Conservation (phyloP, 2,329 filamentous ascomycete genomes). For the Penicillium sp. region DNA sequence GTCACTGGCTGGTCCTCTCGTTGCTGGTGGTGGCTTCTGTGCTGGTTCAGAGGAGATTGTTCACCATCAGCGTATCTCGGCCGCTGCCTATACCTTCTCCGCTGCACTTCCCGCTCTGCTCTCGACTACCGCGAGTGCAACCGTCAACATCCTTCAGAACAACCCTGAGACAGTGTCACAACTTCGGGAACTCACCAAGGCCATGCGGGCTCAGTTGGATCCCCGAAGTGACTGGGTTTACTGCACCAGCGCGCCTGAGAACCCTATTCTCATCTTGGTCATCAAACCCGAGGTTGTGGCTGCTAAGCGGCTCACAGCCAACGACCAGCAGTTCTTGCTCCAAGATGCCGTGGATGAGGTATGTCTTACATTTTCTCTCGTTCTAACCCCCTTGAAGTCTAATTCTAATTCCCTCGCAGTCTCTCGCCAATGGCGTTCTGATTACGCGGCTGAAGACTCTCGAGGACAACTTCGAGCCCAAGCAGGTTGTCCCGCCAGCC, state of each 20-base stretch:
- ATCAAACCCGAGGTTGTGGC: constrained; percentile 80
- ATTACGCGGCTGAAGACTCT: constrained; percentile 82
- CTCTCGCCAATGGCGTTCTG: constrained; percentile 81
- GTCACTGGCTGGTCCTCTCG: constrained; percentile 83
- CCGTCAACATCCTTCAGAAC: constrained; percentile 78
- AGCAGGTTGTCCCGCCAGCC: constrained; percentile 71
- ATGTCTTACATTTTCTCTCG: constrained; percentile 33
- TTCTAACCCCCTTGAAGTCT: constrained; percentile 4
- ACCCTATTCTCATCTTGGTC: constrained; percentile 79
- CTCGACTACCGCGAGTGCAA: constrained; percentile 93
- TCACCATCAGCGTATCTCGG: constrained; percentile 91
- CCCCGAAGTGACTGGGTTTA: constrained; percentile 90
- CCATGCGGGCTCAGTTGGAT: constrained; percentile 83
- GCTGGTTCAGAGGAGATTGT: constrained; percentile 88
- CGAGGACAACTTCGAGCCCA: constrained; percentile 63
- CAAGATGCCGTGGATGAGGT: constrained; percentile 97
- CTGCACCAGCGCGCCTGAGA: constrained; percentile 77
- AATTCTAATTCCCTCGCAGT: constrained; percentile 48
- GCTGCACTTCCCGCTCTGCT: constrained; percentile 90
- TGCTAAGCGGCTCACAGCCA: constrained; percentile 62
- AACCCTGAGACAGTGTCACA: constrained; percentile 77
- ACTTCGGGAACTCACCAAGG: constrained; percentile 80
- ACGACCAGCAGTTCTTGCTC: constrained; percentile 80
- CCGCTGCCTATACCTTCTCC: constrained; percentile 91
- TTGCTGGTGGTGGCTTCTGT: constrained; percentile 93